phyloP scores from a whole-genome alignment of 331 rosid genomes.

The Prunus yedoensis region DNA sequence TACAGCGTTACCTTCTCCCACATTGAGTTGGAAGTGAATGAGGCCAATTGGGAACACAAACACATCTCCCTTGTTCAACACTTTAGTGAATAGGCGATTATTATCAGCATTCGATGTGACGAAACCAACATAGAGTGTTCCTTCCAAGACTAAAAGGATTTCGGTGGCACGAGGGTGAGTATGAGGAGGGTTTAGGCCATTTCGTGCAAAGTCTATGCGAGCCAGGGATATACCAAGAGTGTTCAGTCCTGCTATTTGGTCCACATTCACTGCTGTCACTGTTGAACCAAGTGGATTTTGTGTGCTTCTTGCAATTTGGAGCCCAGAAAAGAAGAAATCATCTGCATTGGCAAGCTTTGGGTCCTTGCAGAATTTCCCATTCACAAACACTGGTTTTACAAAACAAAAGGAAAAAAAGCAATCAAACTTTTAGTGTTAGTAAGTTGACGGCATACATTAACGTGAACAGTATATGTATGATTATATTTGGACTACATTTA shows the following conservation, averaged over 20 bases:
- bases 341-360: not conserved
- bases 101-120: not conserved
- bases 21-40: not conserved
- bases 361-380: constrained; percentile 7
- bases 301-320: not conserved
- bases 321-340: not conserved
- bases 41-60: constrained; percentile 1
- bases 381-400: not conserved
- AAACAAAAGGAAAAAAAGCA: not conserved
- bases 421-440: not conserved
- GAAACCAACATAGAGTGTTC: not conserved
- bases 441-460: not conserved
- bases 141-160: constrained; percentile 1
- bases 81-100: not conserved
- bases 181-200: constrained; percentile 8
- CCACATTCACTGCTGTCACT: not conserved
- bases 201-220: not conserved
- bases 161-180: constrained; percentile 9
- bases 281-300: not conserved
- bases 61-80: not conserved
- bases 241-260: not conserved
- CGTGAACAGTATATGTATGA: not conserved
- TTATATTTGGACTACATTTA: too few species aligned
- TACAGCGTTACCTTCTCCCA: not conserved
- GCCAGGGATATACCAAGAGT: constrained; percentile 2